phyloP scores from a whole-genome alignment of 768 basidiomycete species.

The Leccinum rimulosum region DNA sequence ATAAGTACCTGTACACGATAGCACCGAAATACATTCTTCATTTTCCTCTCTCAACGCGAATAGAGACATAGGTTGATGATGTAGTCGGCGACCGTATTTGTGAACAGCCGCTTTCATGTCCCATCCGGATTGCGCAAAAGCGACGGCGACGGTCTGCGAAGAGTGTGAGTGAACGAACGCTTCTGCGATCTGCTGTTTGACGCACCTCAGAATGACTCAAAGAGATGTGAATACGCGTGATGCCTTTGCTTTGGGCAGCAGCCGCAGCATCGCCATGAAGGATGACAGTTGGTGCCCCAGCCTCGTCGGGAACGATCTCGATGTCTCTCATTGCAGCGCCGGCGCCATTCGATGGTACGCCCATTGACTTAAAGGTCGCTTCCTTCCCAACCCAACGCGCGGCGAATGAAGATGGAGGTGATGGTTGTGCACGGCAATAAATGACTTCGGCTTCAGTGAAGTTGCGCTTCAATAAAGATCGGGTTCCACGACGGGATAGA shows the following conservation, averaged over 20 bases:
- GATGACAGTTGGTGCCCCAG: constrained; percentile 76
- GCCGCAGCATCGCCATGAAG: constrained; percentile 78
- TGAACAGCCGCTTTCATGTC: constrained; percentile 49
- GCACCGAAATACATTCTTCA: constrained; percentile 15
- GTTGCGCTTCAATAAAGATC: constrained; percentile 85
- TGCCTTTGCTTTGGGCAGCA: constrained; percentile 69
- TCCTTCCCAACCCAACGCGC: constrained; percentile 98
- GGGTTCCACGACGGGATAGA: constrained; percentile 87
- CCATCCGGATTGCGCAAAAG: constrained; percentile 75
- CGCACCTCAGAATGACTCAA: constrained; percentile 90
- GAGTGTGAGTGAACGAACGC: constrained; percentile 17
- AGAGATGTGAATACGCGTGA: constrained; percentile 76
- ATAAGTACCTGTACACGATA: background rate
- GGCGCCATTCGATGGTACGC: constrained; percentile 87
- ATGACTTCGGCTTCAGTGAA: constrained; percentile 86
- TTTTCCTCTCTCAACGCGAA: background rate
- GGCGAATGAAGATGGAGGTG: constrained; percentile 86
- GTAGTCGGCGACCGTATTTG: constrained; percentile 47
- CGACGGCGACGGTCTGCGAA: constrained; percentile 74
- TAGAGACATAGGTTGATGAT: constrained; percentile 51
- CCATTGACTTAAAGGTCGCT: constrained; percentile 94
- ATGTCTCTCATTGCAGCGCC: constrained; percentile 96
- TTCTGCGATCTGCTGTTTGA: constrained; percentile 14
- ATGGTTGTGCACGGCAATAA: constrained; percentile 87
- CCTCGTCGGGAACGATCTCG: constrained; percentile 79